A percentile compares a stretch with the other conserved stretches of the same genome.
phyloP scores from a whole-genome alignment of 2,329 filamentous ascomycete genomes.

The Trichoderma harzianum region DNA sequence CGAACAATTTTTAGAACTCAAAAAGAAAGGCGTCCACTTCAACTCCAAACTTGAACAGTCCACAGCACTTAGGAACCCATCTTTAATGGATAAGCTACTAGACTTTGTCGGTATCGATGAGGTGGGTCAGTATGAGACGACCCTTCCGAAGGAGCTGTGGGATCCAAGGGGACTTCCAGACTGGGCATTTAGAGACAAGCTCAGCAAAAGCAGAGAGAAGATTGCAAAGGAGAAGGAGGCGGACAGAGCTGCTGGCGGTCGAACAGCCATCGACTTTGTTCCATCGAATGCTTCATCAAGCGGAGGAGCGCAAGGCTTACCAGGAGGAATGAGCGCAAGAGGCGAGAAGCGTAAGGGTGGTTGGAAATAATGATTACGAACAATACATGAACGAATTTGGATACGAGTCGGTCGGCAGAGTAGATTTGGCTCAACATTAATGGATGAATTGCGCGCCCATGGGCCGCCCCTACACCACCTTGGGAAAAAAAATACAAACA shows the following conservation, averaged over 20 bases:
- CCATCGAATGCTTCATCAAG: conserved; percentile 27
- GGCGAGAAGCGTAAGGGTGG: conserved; percentile 35
- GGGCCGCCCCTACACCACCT: conserved; percentile 1
- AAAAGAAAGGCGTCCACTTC: conserved; percentile 73
- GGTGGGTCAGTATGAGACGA: conserved; percentile 63
- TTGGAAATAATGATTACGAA: conserved; percentile 28
- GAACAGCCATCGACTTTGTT: conserved; percentile 50
- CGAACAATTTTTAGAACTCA: conserved; percentile 70
- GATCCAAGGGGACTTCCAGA: conserved; percentile 54
- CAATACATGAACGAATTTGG: neutral
- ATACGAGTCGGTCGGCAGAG: neutral
- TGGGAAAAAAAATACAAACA: conserved; percentile 16
- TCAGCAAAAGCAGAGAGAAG: conserved; percentile 49
- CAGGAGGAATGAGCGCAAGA: conserved; percentile 25
- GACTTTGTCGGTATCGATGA: conserved; percentile 55
- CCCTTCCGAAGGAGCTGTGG: conserved; percentile 55
- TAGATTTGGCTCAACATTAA: conserved; percentile 20
- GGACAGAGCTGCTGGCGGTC: conserved; percentile 40
- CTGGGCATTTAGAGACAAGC: conserved; percentile 49
- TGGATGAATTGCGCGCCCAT: conserved; percentile 19
- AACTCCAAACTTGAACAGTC: conserved; percentile 69
- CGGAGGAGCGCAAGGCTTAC: conserved; percentile 15
- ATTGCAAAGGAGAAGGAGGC: conserved; percentile 44
- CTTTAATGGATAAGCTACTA: conserved; percentile 68
- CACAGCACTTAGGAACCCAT: conserved; percentile 67